Base-by-base conservation (phyloP, 2,329 filamentous ascomycete species). In the Aspergillus fructus region DNA sequence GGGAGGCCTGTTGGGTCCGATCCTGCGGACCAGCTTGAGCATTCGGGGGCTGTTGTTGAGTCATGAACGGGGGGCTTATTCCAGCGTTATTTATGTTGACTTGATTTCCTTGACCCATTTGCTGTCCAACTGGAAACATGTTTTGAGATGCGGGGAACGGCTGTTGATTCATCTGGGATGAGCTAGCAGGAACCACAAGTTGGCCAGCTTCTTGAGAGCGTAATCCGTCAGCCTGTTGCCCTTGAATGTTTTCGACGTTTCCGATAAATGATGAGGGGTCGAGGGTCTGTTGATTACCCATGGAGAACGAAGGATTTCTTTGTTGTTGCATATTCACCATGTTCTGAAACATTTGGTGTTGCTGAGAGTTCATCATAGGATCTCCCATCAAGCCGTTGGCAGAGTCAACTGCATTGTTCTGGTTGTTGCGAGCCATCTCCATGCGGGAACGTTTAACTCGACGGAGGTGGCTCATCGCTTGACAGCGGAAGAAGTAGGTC, bases 101-200 rank as follows among this genome's bases (percentile, higher is more conserved):
- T 66, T 76, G 71, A 41, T 66, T 65, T 42, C 68, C 71, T 60
- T 76, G 78, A 11, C 71, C 70, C 45, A 76, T 70, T 60, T 76
- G 77, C 53, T 79, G 75, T 17, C 68, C 64, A 24, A 71, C 64
- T 50, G 70, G 67, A 40, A 77, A 71, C 68, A 78, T 72, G 60
- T 78, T 76, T 57, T 75, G 73, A 51, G 76, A 73, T 5, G 71
- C 71, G 34, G 74, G 64, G 58, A 76, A 75, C n/a, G 71, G 71
- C 19, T 69, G 67, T 46, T 76, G 74, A 45, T 73, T 71, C 62
- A 78, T 81, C 59, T 78, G 77, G 52, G 82, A 82, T 64, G 82
- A 84, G 69, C 83, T 88, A 6, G 84, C 85, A 9, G 85, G 85
- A 3, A 88, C 85, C n/a, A 87, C 85, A 42, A 83, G 74, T 60